Evolutionary conservation across 441 rosid genomes (phyloP).

Genomic region (Raphanus hybrid): DNA sequence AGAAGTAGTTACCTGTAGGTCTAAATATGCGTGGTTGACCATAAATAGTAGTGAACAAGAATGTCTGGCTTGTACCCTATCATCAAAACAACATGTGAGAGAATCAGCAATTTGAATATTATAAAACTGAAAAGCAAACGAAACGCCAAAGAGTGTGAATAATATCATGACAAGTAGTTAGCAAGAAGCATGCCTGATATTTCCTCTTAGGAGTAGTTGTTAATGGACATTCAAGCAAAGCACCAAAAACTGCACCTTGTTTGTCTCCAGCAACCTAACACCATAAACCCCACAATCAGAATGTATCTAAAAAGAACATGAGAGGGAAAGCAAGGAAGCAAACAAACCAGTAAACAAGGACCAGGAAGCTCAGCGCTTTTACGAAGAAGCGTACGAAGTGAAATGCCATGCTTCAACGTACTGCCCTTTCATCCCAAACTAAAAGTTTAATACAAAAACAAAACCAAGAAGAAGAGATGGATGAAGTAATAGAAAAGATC

Average conservation of each 20-base stretch:
- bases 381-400: conserved; percentile 90
- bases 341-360: conserved; percentile 80
- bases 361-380: conserved; percentile 83
- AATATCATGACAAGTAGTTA: not conserved
- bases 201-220: conserved; percentile 86
- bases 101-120: conserved; percentile 3
- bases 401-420: conserved; percentile 94
- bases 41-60: conserved; percentile 89
- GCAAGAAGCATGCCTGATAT: conserved; percentile 66
- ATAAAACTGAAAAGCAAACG: too few relatives aligned
- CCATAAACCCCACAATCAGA: not conserved
- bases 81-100: conserved; percentile 31
- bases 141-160: not conserved
- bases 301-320: conserved; percentile 6
- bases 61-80: conserved; percentile 85
- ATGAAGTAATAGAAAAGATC: too few relatives aligned
- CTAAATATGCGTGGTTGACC: conserved; percentile 93
- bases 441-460: conserved; percentile 18
- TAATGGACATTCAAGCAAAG: conserved; percentile 80
- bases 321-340: not conserved
- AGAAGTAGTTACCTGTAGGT: conserved; percentile 66
- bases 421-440: conserved; percentile 89
- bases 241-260: conserved; percentile 92
- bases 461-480: too few relatives aligned
- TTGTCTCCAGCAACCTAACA: conserved; percentile 80